Base-by-base conservation (phyloP, 2,329 filamentous ascomycete genomes). In the Trichoderma aggressivum region DNA sequence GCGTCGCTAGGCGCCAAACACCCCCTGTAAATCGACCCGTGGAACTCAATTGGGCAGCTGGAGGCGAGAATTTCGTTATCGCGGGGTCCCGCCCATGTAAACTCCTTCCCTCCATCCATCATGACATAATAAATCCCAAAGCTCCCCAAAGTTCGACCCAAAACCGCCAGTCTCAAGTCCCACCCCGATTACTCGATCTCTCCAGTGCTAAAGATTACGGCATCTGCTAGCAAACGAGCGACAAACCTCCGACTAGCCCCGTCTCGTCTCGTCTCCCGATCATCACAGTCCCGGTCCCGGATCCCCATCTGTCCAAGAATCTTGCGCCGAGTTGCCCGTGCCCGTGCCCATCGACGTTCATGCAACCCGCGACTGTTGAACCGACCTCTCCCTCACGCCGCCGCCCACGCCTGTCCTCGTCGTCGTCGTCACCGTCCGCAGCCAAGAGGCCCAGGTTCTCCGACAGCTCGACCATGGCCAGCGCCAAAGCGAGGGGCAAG, bases 401-500 rank as follows among this genome's bases (percentile, higher is more conserved):
- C 63, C 80, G 82, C 71, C 81, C 76, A 67, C 81, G 81, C 74
- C 76, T 78, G 59, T 79, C 80, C 6, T 79, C 79, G n/a, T 70
- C 78, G 21, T 70, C 79, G 21, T 70, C 77, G 55, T 76, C 78
- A 18, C 74, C 74, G 36, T 72, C 74, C 11, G 71, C 74, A 21
- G 71, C 75, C 21, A 82, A 82, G 76, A 78, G 81, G 59, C 76
- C 77, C 72, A 78, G 76, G 72, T 74, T 80, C 68, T 71, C 74
- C 71, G 76, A 78, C 53, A 70, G 71, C 61, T 69, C 74, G 73
- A 68, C 71, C 70, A 81, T 82, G 80, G 75, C 78, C 64, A 80
- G 76, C 70, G 78, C 78, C 75, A 81, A 78, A 77, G 80, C 80
- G 74, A 79, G 78, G 76, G 82, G 81, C 74, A 83, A 82, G 76